Evolutionary conservation across 176 grass and related monocot species (phyloP).

Genomic region (Raddia distichophylla): DNA sequence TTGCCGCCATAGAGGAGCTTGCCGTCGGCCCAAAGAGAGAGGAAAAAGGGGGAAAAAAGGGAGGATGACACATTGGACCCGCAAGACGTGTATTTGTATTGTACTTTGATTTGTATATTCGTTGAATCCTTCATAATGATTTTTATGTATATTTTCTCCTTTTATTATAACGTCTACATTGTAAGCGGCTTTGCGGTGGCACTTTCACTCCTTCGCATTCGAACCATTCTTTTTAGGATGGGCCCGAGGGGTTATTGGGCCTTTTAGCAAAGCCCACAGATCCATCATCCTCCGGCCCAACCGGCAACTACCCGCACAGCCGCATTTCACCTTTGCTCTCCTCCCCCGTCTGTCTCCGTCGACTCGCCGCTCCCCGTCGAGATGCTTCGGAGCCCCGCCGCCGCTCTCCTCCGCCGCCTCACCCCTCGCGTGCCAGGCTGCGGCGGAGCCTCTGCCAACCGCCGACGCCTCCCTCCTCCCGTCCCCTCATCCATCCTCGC

Average conservation of each 20-base stretch:
- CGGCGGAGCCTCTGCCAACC: neutral
- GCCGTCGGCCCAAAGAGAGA: too few relatives aligned
- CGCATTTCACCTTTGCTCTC: neutral
- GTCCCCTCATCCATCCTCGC: constrained; percentile 35
- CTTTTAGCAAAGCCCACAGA: neutral
- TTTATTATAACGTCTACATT: too few relatives aligned
- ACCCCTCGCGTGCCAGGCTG: constrained; percentile 51
- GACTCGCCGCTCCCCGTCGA: constrained; percentile 27
- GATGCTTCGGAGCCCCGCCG: constrained; percentile 67
- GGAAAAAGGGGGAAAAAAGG: too few relatives aligned
- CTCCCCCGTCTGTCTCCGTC: constrained; percentile 30
- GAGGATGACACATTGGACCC: too few relatives aligned
- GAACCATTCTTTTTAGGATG: neutral
- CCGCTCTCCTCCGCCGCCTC: constrained; percentile 54
- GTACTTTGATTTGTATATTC: too few relatives aligned
- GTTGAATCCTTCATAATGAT: too few relatives aligned
- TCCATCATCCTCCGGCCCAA: constrained; percentile 25
- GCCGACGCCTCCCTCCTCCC: constrained; percentile 5
- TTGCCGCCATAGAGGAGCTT: too few relatives aligned
- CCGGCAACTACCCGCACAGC: neutral
- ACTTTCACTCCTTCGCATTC: too few relatives aligned
- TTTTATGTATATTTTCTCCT: too few relatives aligned
- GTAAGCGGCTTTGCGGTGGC: too few relatives aligned
- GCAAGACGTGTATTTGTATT: too few relatives aligned
- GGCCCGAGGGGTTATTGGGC: neutral